Percentiles rank a stretch among this genome's conserved stretches.
These are phyloP conservation scores for Picochlorum sp. DNA, from an alignment of 139 green algal genomes.

Conservation along the genomic window DNA sequence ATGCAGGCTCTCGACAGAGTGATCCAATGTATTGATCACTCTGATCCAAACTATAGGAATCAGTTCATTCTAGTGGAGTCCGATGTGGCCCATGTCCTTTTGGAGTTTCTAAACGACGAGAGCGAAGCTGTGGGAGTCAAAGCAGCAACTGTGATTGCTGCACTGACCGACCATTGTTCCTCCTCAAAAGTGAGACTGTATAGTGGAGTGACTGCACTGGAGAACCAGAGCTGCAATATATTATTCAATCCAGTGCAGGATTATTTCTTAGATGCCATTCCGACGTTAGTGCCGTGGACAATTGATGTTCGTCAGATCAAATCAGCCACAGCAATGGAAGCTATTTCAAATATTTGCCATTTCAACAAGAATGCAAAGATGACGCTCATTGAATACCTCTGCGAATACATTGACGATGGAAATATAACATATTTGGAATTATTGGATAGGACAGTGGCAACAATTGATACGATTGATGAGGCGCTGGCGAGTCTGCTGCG, in stretches of 20 bases:
- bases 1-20: conserved; percentile 16
- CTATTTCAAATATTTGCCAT: neutral
- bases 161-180: conserved; percentile 9
- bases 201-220: conserved; percentile 5
- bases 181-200: conserved; percentile 9
- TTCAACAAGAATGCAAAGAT: conserved; percentile 23
- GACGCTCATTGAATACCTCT: conserved; percentile 8
- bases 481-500: no score
- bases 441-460: neutral
- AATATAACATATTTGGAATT: neutral
- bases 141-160: conserved; percentile 15
- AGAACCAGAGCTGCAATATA: conserved; percentile 2
- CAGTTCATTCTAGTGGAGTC: conserved; percentile 10
- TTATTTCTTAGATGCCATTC: conserved; percentile 11
- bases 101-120: conserved; percentile 22
- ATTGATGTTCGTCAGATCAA: neutral
- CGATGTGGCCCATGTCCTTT: conserved; percentile 14
- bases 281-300: conserved; percentile 15
- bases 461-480: no score
- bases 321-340: conserved; percentile 12
- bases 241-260: conserved; percentile 26
- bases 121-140: neutral
- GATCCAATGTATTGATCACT: neutral
- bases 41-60: conserved; percentile 11
- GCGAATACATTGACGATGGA: conserved; percentile 7